Evolutionary conservation across 2,329 filamentous ascomycete species (phyloP).

Genomic region (Colletotrichum gigasporum): DNA sequence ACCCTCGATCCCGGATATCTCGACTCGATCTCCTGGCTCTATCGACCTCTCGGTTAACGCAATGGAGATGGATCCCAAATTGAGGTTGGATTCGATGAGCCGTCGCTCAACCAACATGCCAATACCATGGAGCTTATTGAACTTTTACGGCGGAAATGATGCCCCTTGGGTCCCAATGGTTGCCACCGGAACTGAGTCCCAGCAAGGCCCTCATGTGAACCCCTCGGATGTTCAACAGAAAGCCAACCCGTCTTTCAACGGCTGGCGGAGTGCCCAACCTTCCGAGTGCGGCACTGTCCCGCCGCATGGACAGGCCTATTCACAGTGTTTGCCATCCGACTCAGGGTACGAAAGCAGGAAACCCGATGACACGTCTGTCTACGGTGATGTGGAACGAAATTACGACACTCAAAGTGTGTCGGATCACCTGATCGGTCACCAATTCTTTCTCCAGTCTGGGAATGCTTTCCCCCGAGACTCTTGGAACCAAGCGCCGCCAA

Average conservation of each 20-base stretch:
- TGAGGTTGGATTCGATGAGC: not conserved
- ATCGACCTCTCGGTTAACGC: not conserved
- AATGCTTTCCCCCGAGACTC: not conserved
- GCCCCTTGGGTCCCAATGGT: conserved; percentile 54
- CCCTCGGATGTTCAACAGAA: conserved; percentile 37
- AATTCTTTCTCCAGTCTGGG: conserved; percentile 7
- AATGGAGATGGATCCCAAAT: conserved; percentile 14
- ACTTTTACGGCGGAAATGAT: conserved; percentile 50
- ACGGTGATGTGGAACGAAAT: conserved; percentile 51
- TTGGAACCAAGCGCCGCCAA: not conserved
- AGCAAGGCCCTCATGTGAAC: conserved; percentile 40
- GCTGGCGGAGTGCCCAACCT: conserved; percentile 42
- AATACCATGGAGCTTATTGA: conserved; percentile 36
- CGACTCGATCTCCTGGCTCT: not conserved
- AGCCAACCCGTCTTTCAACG: conserved; percentile 41
- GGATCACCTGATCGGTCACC: conserved; percentile 44
- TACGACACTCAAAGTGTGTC: conserved; percentile 50
- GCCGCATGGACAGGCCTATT: no score
- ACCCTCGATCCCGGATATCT: not conserved
- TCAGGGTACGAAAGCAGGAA: conserved; percentile 58
- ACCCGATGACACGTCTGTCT: conserved; percentile 53
- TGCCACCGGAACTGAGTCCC: conserved; percentile 39
- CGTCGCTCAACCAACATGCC: conserved; percentile 13
- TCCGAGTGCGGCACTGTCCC: conserved; percentile 52
- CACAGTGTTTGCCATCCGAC: conserved; percentile 51